Evolutionary conservation across 495 filamentous ascomycete species (phyloP).

Genomic region (Penicilliopsis zonata): DNA sequence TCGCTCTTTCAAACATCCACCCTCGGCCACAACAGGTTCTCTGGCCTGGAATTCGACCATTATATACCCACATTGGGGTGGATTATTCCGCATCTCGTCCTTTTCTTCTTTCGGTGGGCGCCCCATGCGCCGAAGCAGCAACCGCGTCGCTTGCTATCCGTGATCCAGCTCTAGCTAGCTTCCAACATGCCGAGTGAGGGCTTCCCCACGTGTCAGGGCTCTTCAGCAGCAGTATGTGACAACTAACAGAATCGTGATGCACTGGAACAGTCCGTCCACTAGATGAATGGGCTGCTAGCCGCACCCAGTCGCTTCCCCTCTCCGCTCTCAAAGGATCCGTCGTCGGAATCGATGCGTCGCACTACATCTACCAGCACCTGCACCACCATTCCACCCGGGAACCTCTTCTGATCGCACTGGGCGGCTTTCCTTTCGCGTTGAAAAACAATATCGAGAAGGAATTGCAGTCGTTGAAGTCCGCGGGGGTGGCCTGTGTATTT

Average conservation of each 20-base stretch:
- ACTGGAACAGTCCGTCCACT: constrained; percentile 40
- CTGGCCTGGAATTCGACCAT: no score
- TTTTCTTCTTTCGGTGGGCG: constrained; percentile 3
- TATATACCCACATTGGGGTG: no score
- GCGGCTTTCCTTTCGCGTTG: constrained; percentile 74
- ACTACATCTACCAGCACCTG: constrained; percentile 72
- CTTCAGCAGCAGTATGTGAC: constrained; percentile 1
- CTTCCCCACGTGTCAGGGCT: no score
- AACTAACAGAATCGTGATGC: constrained; percentile 3
- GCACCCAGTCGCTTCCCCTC: constrained; percentile 42
- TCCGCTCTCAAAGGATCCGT: constrained; percentile 56
- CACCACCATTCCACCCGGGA: constrained; percentile 57
- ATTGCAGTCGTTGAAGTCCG: constrained; percentile 50
- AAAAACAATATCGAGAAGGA: constrained; percentile 60
- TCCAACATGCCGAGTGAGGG: constrained; percentile 31
- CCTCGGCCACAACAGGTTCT: no score
- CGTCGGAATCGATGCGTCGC: constrained; percentile 79
- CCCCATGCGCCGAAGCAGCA: constrained; percentile 21
- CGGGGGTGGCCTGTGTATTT: constrained; percentile 58
- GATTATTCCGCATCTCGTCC: constrained; percentile 2
- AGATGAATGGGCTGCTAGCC: constrained; percentile 43
- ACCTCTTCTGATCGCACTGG: constrained; percentile 78
- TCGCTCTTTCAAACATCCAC: no score
- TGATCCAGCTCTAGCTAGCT: constrained; percentile 15
- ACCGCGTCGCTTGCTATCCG: constrained; percentile 13